Evolutionary conservation across 495 filamentous ascomycete genomes (phyloP), one percentile per base, ranked within the genome.

Genomic region (Talaromyces thailandensis): DNA sequence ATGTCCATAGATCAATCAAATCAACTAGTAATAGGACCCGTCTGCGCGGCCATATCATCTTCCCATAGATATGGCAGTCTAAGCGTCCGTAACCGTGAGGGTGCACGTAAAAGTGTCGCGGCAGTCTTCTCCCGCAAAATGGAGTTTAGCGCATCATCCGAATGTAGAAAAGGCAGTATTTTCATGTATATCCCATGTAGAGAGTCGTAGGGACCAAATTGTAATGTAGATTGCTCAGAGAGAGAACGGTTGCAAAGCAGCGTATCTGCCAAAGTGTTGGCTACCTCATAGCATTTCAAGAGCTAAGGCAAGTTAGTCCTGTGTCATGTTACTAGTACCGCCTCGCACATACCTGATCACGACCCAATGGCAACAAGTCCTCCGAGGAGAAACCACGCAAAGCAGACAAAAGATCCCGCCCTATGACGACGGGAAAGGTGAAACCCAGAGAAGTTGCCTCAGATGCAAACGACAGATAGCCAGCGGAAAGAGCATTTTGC

Each of bases 351-450:
- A 71, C 72, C 67, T 74, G 72, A 35, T 74, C 72, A 26, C 72
- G 66, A 14, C 72, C 72, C 43, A 74, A 32, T 4, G 72, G 72
- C 4, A 74, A 53, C 57, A 74, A 63, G 56, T 74, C 72, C 0
- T 64, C 56, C 16, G 72, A 63, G 2, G 68, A 64, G 23, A 73
- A 72, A 0, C 57, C 58, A 14, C 64, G 65, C 29, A 74, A 59
- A 1, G 70, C 63, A 37, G 81, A 77, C 24, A 92, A 73, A 6
- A 94, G 73, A 65, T 91, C 87, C 40, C 84, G 80, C 25, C 88
- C 80, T 55, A 91, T 84, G 60, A 87, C 84, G 25, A 89, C 81
- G 1, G 88, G 88, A 64, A 85, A 90, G 35, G 80, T 80, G 68
- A 92, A 87, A 0, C 81, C 86, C 81, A 91, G 81, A n/a, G 82